Base-by-base conservation (phyloP, 2,329 filamentous ascomycete genomes). In the Fusarium incarnatum region DNA sequence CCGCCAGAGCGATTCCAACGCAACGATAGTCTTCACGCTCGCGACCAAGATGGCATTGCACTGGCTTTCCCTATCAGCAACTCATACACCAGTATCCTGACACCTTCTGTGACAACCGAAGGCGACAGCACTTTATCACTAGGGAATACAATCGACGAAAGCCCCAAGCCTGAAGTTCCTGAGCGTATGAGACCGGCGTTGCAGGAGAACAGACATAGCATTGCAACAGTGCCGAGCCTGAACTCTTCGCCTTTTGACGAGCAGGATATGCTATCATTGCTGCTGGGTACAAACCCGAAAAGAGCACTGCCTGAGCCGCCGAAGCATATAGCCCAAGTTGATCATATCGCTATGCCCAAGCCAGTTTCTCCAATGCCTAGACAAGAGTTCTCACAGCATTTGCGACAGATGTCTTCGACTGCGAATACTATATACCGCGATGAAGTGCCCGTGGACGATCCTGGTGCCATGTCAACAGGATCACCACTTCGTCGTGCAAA, bases 201-300 rank as follows among this genome's bases (percentile, higher is more conserved):
- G 12, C 53, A 63, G 11, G 60, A 64, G 18, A 59, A 72, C 3
- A 68, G 69, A 30, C 57, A 64, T n/a, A 70, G 65, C 41, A n/a
- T 57, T 22, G 50, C 45, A 27, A 60, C 64, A 6, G 18, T 42
- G 8, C 54, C 48, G 11, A 76, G 72, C 13, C 72, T 73, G 30
- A 73, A 75, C 9, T 78, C 78, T 0, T 77, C 78, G 32, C 76
- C 78, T 2, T 79, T 76, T 42, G 76, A 77, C 46, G 79, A 81
- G 52, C 67, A 75, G 6, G 78, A 81, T 8, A 75, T 81, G 52
- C 32, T 81, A 23, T 73, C 75, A 4, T 66, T 81, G 20, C 64
- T 81, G 9, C 60, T 79, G 40, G 69, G 74, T 0, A 73, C 60
- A 32, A 59, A 72, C 4, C 55, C 73, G 3, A 56, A 71, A 11